A percentile compares a stretch with the other conserved stretches of the same genome.
These are phyloP conservation scores for Cladosporium sp. DNA, from an alignment of 2,329 filamentous ascomycete genomes.

Conservation along the genomic window DNA sequence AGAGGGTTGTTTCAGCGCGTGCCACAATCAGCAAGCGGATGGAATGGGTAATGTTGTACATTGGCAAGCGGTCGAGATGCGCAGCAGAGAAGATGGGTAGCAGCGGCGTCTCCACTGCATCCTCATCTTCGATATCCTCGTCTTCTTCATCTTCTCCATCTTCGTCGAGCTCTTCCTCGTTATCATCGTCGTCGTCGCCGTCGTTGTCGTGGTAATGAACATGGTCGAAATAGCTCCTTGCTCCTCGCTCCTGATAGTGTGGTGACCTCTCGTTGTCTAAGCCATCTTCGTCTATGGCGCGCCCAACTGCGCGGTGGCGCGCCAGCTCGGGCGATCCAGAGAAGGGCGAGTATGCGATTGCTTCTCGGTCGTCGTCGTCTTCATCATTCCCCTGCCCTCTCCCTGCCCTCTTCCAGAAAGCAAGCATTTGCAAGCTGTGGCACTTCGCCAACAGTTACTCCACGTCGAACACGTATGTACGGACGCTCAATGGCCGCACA, in stretches of 20 bases:
- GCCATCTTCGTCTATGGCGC: constrained; percentile 16
- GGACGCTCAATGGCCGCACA: constrained; percentile 6
- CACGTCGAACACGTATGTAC: background rate
- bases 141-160: constrained; percentile 37
- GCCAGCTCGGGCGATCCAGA: constrained; percentile 24
- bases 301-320: constrained; percentile 22
- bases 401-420: constrained; percentile 10
- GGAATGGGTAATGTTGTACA: constrained; percentile 86
- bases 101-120: constrained; percentile 47
- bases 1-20: constrained; percentile 84
- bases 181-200: constrained; percentile 24
- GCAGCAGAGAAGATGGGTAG: constrained; percentile 77
- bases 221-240: constrained; percentile 18
- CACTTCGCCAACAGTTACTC: background rate
- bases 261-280: constrained; percentile 6
- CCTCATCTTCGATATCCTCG: constrained; percentile 41
- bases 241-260: background rate
- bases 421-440: background rate
- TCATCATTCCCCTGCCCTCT: background rate
- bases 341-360: constrained; percentile 16
- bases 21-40: constrained; percentile 80
- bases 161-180: constrained; percentile 30
- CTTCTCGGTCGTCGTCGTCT: constrained; percentile 6
- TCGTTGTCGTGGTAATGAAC: constrained; percentile 5
- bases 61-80: constrained; percentile 77